Evolutionary conservation across 2,329 filamentous ascomycete species (phyloP).

Genomic region (Apiospora hydei): DNA sequence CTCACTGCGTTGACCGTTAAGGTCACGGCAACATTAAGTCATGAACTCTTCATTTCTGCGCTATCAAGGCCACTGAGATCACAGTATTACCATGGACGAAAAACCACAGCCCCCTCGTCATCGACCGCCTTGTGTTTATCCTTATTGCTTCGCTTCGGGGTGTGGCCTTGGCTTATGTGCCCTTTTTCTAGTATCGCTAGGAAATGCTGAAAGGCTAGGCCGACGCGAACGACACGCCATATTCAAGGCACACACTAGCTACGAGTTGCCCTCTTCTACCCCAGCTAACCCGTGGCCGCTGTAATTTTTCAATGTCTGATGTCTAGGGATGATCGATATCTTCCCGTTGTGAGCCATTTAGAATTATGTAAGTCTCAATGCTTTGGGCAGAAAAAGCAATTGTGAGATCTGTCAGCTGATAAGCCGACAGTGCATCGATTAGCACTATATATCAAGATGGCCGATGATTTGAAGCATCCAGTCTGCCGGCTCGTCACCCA

Average conservation of each 20-base stretch:
- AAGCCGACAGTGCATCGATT: neutral
- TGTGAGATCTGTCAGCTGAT: neutral
- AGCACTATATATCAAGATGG: neutral
- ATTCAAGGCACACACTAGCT: neutral
- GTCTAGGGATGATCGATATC: neutral
- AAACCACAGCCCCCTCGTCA: neutral
- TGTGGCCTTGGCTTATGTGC: neutral
- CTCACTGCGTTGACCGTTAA: neutral
- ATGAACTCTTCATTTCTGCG: neutral
- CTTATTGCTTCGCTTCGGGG: neutral
- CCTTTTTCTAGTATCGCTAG: neutral
- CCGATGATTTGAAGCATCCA: neutral
- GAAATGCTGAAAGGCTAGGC: conserved; percentile 2
- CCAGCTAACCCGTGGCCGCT: neutral
- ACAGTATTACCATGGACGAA: neutral
- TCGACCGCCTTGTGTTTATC: neutral
- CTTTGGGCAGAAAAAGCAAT: neutral
- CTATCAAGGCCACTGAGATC: neutral
- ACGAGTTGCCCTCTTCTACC: neutral
- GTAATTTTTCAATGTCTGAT: neutral
- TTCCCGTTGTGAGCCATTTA: neutral
- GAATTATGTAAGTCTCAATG: neutral
- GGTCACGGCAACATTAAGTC: neutral
- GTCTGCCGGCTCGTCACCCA: neutral
- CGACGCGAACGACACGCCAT: conserved; percentile 2